Evolutionary conservation across 306 rosid species (phyloP).

Genomic region (Ziziphus jujuba): DNA sequence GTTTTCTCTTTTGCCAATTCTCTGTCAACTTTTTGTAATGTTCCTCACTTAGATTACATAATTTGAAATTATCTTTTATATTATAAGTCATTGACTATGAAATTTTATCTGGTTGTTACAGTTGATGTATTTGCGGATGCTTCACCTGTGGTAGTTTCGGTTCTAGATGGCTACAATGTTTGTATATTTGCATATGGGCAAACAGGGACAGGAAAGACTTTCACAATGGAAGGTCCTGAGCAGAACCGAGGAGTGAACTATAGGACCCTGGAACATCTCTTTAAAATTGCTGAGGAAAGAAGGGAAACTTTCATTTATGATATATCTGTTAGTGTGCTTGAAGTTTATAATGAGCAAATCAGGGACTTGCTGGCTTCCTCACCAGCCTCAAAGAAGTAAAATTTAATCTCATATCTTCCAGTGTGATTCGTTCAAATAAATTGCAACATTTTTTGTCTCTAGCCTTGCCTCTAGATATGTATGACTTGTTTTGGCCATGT

Average conservation of each 20-base stretch:
- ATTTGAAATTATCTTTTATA: too few species aligned
- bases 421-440: too few species aligned
- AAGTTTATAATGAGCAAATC: conserved; percentile 26
- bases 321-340: conserved; percentile 25
- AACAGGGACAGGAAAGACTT: conserved; percentile 74
- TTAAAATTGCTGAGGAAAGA: conserved; percentile 19
- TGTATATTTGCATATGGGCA: conserved; percentile 74
- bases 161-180: conserved; percentile 62
- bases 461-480: too few species aligned
- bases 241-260: conserved; percentile 21
- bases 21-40: too few species aligned
- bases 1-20: too few species aligned
- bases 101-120: conserved; percentile 22
- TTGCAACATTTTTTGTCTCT: too few species aligned
- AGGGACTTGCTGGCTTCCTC: conserved; percentile 24
- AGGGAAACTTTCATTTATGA: conserved; percentile 4
- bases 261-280: conserved; percentile 22
- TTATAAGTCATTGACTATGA: not conserved
- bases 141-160: conserved; percentile 51
- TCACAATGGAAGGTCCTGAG: conserved; percentile 52
- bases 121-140: conserved; percentile 60
- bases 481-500: too few species aligned
- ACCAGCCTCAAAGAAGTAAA: conserved; percentile 11
- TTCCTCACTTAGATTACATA: too few species aligned
- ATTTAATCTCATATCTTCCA: not conserved